Percentiles rank a stretch among this genome's conserved stretches.
Conservation (phyloP, 768 basidiomycete genomes). For the Boletus patriciae region DNA sequence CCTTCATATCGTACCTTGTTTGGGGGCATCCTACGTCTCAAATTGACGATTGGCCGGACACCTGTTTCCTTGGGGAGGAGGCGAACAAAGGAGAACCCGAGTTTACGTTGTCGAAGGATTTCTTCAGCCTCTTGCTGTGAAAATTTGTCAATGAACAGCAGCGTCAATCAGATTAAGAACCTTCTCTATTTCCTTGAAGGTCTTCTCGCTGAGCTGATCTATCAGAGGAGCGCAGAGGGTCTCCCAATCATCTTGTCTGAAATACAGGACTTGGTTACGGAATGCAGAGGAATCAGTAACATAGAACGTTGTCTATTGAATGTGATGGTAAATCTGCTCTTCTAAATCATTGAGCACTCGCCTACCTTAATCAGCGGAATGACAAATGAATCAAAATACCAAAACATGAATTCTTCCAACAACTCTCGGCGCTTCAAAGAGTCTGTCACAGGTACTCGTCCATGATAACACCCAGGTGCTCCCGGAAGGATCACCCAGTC, state of each 20-base stretch:
- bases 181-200: conserved; percentile 68
- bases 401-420: conserved; percentile 86
- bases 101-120: conserved; percentile 64
- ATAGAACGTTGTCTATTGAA: conserved; percentile 82
- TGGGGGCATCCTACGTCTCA: conserved; percentile 51
- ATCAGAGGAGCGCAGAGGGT: conserved; percentile 78
- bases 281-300: conserved; percentile 89
- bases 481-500: conserved; percentile 69
- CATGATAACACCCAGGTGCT: conserved; percentile 37
- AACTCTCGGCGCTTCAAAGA: conserved; percentile 75
- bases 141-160: background rate
- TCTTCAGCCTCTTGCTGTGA: conserved; percentile 60
- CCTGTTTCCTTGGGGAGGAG: conserved; percentile 94
- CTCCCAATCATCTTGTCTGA: conserved; percentile 94
- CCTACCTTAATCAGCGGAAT: conserved; percentile 74
- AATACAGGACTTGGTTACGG: conserved; percentile 82
- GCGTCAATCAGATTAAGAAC: conserved; percentile 38
- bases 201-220: conserved; percentile 64
- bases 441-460: conserved; percentile 62
- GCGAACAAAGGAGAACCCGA: conserved; percentile 85
- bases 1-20: conserved; percentile 33
- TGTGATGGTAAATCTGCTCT: background rate
- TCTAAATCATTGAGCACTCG: background rate
- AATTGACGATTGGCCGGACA: conserved; percentile 91
- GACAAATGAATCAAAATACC: conserved; percentile 90